Evolutionary conservation across 805 yeast genomes (phyloP).

Genomic region (Starmerella floricola): DNA sequence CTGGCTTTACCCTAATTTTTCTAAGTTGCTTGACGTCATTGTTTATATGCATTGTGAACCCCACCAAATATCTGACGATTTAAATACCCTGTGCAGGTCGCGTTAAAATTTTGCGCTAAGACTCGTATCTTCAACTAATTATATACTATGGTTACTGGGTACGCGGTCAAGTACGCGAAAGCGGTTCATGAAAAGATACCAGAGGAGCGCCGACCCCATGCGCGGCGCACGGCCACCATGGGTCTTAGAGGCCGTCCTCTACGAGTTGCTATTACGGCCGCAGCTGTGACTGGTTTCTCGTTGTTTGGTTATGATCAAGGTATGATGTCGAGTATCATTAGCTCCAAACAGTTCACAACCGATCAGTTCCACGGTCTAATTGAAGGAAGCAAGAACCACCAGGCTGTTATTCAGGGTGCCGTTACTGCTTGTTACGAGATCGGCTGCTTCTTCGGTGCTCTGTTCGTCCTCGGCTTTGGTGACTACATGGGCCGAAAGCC

Average conservation of each 20-base stretch:
- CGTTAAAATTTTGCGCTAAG: neutral
- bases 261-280: slow-evolving; percentile 39
- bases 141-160: slow-evolving; percentile 14
- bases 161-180: slow-evolving; percentile 14
- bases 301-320: slow-evolving; percentile 29
- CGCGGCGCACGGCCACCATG: slow-evolving; percentile 36
- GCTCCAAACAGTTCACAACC: slow-evolving; percentile 50
- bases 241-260: slow-evolving; percentile 47
- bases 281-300: slow-evolving; percentile 54
- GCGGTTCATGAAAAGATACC: slow-evolving; percentile 16
- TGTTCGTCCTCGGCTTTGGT: slow-evolving; percentile 49
- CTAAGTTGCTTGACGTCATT: slow-evolving; percentile 9
- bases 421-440: slow-evolving; percentile 44
- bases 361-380: slow-evolving; percentile 44
- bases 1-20: slow-evolving; percentile 1
- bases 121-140: neutral
- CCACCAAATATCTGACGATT: neutral
- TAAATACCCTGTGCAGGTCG: slow-evolving; percentile 7
- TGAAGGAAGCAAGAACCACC: slow-evolving; percentile 30
- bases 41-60: slow-evolving; percentile 4
- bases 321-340: slow-evolving; percentile 27
- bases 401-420: slow-evolving; percentile 57
- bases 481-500: slow-evolving; percentile 57
- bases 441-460: slow-evolving; percentile 67
- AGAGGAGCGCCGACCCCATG: slow-evolving; percentile 18